Base-by-base conservation (phyloP, 345 rosid species). In the Eucalyptus fibrosa region DNA sequence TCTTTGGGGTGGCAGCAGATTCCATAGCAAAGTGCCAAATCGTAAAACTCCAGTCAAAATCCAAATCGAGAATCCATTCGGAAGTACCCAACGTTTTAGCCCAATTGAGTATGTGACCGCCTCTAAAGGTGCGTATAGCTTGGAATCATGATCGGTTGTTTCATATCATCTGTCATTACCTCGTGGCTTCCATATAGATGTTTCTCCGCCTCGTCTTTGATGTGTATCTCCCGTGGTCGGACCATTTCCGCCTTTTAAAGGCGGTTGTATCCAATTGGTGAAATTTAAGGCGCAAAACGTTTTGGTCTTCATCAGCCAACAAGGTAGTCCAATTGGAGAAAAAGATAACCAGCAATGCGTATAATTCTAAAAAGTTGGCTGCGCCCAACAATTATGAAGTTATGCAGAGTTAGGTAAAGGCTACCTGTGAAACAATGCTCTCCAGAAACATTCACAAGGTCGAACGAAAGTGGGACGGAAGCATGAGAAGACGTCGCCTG, bases 271-370 rank as follows among this genome's bases (percentile, higher is more conserved):
- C 86, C 86, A 81, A 81, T 40, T 0, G 23, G 40, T 81, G 86
- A 40, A 34, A 45, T 34, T 34, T 12, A 81, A 81, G 86, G 47
- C 3, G 49, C 12, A 1, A 56, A 15, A 34, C 23, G 19, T 37
- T 50, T 26, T 49, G 15, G 1, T 49, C 50, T 82, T 82, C 50
- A 7, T 23, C n/a, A 18, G 50, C 51, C 81, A 60, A 24, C 30
- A 4, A 34, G 55, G 34, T 12, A 17, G 90, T 49, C 90, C 89
- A 40, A 24, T 32, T 72, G 2, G 92, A 93, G 16, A 77, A 83
- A 5, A 7, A 42, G 24, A 82, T 55, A 51, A 42, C 7, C 7
- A 44, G 56, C 7, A 60, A 19, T 19, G 92, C 69, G 50, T 34
- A 51, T 5, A 87, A 17, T 34, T 93, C 92, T 32, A 56, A 42